phyloP scores from a whole-genome alignment of 2,329 filamentous ascomycete species.

The Aplosporella prunicola region DNA sequence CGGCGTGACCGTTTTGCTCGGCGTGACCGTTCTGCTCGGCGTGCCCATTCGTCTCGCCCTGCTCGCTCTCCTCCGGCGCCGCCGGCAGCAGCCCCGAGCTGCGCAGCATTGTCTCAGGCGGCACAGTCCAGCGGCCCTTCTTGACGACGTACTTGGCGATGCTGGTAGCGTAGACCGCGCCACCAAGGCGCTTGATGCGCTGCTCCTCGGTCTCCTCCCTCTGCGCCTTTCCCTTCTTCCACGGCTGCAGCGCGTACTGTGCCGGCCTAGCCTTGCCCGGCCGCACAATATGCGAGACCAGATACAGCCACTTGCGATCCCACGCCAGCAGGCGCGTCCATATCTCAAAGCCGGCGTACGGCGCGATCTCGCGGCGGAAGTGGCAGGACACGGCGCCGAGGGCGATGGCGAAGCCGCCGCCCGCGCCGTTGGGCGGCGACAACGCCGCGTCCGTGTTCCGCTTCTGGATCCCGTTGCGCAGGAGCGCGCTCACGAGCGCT shows the following conservation, averaged over 20 bases:
- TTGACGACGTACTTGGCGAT: conserved; percentile 44
- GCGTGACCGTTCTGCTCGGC: conserved; percentile 1
- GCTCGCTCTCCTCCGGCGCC: conserved; percentile 46
- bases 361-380: conserved; percentile 39
- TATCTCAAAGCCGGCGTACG: conserved; percentile 37
- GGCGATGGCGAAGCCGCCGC: conserved; percentile 28
- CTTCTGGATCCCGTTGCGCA: conserved; percentile 36
- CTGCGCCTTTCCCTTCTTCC: conserved; percentile 25
- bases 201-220: conserved; percentile 17
- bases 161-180: conserved; percentile 40
- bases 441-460: conserved; percentile 1
- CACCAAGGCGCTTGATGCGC: conserved; percentile 23
- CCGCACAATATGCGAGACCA: conserved; percentile 39
- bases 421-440: not conserved
- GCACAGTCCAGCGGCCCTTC: conserved; percentile 62
- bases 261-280: conserved; percentile 34
- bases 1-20: no score
- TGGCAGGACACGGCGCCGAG: conserved; percentile 39
- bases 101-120: conserved; percentile 66
- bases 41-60: conserved; percentile 9
- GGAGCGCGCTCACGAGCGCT: conserved; percentile 57
- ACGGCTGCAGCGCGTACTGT: conserved; percentile 37
- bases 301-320: conserved; percentile 44
- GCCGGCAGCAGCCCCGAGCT: conserved; percentile 65
- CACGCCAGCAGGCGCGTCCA: conserved; percentile 39